Base-by-base conservation (phyloP, 257 asterid genomes). In the Phtheirospermum japonicum region DNA sequence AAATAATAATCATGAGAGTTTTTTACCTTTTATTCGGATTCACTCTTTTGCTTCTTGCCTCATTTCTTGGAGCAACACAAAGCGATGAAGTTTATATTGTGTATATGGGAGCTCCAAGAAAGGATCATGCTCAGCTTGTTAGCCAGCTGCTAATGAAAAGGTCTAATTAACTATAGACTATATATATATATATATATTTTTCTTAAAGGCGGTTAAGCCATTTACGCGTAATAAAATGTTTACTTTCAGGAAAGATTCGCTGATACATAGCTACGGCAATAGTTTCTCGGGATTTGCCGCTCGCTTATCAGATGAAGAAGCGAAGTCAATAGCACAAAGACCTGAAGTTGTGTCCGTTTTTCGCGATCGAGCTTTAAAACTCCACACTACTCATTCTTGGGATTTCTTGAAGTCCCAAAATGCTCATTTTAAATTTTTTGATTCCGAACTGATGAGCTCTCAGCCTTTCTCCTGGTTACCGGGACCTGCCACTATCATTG, bases 361-460 rank as follows among this genome's bases (percentile, higher is more conserved):
- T 46, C 88, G 80, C 31, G 96, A 88, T 63, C 88, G 90, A 20
- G 52, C 80, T 19, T 43, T 85, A 13, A 69, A 81, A 11, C 95
- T 91, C 64, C 98, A 88, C 80, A 88, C 98, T 0, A 91, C 98
- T 19, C 96, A 74, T 66, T 91, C 98, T 0, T 91, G 98, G 98
- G 98, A 91, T 51, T 91, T 88, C 71, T 74, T 91, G 82, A 73
- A 77, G 65, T 71, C 60, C 9, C 91, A 82, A 59, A 71, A 0
- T 42, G 2, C 85, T 33, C 70, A 51, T 32, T 43, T 74, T 2
- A 72, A 72, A 69, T 65, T n/a, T n/a, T n/a, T 71, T 9, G 76
- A 77, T 42, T 5, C 48, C 13, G n/a, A 3, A 1, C 3, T 3
- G 2, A 23, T 76, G 32, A 37, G 23, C 6, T 57, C 72, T 5